Base-by-base conservation (phyloP, 495 filamentous ascomycete species). In the Parathielavia appendiculata region DNA sequence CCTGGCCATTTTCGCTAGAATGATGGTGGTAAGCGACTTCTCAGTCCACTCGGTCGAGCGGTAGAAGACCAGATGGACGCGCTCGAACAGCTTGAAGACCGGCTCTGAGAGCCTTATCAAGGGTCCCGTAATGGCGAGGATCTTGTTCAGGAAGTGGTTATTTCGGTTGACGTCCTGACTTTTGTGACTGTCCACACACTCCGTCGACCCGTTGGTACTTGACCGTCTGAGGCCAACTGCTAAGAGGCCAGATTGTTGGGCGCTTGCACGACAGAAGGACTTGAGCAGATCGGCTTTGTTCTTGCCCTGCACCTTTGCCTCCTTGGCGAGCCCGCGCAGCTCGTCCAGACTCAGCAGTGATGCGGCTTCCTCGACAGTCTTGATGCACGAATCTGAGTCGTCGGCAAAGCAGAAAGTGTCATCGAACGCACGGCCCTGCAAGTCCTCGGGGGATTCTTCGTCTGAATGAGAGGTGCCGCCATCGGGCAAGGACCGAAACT, bases 11-110 rank as follows among this genome's bases (percentile, higher is more conserved):
- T 91, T 90, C 14, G 93, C 89, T 12, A 98, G 83, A 56, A 98
- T 96, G 59, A 97, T 92, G 4, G 92, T 92, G 2, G 90, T 96
- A 3, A 98, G 80, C 12, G 92, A 96, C 64, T 96, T 97, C 64
- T 97, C 93, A 0, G 92, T 93, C 92, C 92, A 97, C 68, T 96
- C 91, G 0, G 92, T 95, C 30, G 92, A 97, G 34, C 92, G 81
- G 67, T 97, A 97, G 68, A 96, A 97, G 50, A 98, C 92, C 8
- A 98, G 73, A 72, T 97, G 92, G 1, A 97, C 90, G 34, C 93
- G 83, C 67, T 96, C 91, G 64, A 98, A 98, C 5, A 98, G 80
- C 57, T 83, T 87, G 56, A 90, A 81, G n/a, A 85, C 80, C 9
- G 84, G 75, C 1, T 84, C 70, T 1, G 90, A 85, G 16, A 98